These are phyloP conservation scores for Curvularia lunata DNA, from an alignment of 2,329 filamentous ascomycete species.

Conservation along the genomic window DNA sequence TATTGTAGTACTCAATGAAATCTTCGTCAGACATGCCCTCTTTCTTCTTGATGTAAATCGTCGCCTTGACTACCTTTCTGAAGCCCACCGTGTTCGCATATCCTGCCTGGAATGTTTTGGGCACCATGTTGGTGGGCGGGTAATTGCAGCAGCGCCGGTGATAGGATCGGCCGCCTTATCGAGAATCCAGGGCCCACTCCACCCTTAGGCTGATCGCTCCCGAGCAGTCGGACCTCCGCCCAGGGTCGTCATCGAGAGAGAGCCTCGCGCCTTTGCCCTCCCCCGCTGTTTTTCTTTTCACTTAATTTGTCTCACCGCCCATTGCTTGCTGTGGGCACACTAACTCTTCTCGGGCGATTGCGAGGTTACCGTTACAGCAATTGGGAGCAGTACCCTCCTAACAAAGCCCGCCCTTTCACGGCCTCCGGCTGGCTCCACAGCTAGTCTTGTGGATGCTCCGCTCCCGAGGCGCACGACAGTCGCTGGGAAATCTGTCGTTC, in stretches of 20 bases:
- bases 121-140: slow-evolving; percentile 44
- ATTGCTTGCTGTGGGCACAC: slow-evolving; percentile 15
- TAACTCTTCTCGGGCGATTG: slow-evolving; percentile 10
- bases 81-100: slow-evolving; percentile 55
- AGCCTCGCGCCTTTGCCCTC: slow-evolving; percentile 9
- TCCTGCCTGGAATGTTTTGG: slow-evolving; percentile 55
- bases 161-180: slow-evolving; percentile 10
- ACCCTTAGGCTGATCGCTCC: slow-evolving; percentile 18
- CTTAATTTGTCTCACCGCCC: slow-evolving; percentile 27
- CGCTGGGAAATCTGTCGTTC: slow-evolving; percentile 32
- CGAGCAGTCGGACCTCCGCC: slow-evolving; percentile 15
- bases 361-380: slow-evolving; percentile 3
- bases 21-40: slow-evolving; percentile 53
- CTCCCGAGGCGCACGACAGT: slow-evolving; percentile 24
- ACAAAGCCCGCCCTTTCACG: slow-evolving; percentile 5
- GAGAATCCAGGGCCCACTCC: slow-evolving; percentile 11
- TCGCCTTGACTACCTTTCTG: slow-evolving; percentile 56
- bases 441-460: slow-evolving; percentile 37
- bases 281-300: slow-evolving; percentile 19
- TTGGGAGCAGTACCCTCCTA: slow-evolving; percentile 12
- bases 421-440: slow-evolving; percentile 22
- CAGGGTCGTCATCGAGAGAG: slow-evolving; percentile 2
- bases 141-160: slow-evolving; percentile 6
- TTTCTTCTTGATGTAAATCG: slow-evolving; percentile 56
- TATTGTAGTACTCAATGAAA: slow-evolving; percentile 56